Base-by-base conservation (phyloP, 192 early-diverging fungal species). In the Podila verticillata region DNA sequence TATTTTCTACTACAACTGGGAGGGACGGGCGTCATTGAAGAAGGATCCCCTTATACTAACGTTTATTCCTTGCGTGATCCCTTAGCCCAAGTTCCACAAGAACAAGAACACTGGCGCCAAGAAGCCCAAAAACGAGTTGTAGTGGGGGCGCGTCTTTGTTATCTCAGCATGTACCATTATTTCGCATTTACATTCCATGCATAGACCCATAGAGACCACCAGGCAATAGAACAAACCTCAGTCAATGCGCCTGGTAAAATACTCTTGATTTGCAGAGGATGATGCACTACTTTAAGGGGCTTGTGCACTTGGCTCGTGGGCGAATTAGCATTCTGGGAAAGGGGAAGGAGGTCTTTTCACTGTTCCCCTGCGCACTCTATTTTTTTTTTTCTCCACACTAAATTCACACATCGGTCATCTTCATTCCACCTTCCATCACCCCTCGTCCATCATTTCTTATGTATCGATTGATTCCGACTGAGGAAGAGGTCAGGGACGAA, bases 401-500 rank as follows among this genome's bases (percentile, higher is more conserved):
- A 17, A 44, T 44, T 44, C 39, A 44, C 39, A 13, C 36, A 39
- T 39, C 13, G 10, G 36, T 39, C 36, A 44, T 44, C 13, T 44
- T 15, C 36, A 32, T 34, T 65, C 26, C 22, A 12, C 20, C 15
- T 47, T 54, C 7, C 51, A 54, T 26, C 29, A 20, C 48, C 57
- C 36, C 32, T 32, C n/a, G n/a, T 17, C 28, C 39, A 35, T 62
- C 36, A 3, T 47, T 9, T n/a, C 29, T 29, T 1, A 80, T 80
- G 77, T 80, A 80, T 61, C 69, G 70, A 15, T 56, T 80, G 17
- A 57, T 80, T 44, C 69, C 77, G 7, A 80, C 70, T 9, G 77
- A 80, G 44, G 77, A 72, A 17, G 70, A 80, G 1, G 51, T 59
- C 26, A 72, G 77, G 22, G 77, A 80, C 24, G 77, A 80, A 44